Base-by-base conservation (phyloP, 768 basidiomycete species). In the Tylopilus balloui region DNA sequence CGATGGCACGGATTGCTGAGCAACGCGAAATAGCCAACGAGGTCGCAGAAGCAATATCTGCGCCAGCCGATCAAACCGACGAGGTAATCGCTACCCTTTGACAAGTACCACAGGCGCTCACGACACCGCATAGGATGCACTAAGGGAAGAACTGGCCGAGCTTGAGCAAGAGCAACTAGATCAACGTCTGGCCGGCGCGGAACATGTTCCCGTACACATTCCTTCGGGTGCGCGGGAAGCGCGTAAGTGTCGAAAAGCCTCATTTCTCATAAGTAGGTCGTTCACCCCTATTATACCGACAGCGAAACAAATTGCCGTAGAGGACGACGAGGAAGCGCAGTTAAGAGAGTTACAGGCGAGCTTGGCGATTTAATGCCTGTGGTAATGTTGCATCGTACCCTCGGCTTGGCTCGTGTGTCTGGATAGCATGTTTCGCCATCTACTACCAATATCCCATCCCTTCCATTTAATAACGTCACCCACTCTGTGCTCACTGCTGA, bases 1-100 rank as follows among this genome's bases (percentile, higher is more conserved):
- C 86, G 21, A 97, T 99, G 89, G 76, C 83, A 51, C 73, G 77
- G 44, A 88, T 98, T 57, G 79, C 84, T 40, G 93, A 95, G 59
- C 93, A 97, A 71, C 84, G 90, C 64, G 90, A 92, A 45, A 75
- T 95, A 54, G 92, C 93, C 45, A 86, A 86, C 63, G 96, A 99
- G 74, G 88, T 98, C 54, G 86, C 87, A 45, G 87, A 90, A 12
- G 80, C 86, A 45, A 90, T 98, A 61, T 86, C 91, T 38, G 82
- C 80, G 60, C 87, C 88, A 21, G 59, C 75, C 25, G 74, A 42
- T 79, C 79, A 53, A 72, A 75, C 81, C 39, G 92, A 94, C 67
- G 90, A 93, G 62, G 93, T 89, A 60, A 55, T 76, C 11, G 35
- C 10, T 15, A 50, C 51, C 46, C 42, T 32, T 47, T 36, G 27